Conservation (phyloP, 140 eudicot species). For the Senecio squalidus region DNA sequence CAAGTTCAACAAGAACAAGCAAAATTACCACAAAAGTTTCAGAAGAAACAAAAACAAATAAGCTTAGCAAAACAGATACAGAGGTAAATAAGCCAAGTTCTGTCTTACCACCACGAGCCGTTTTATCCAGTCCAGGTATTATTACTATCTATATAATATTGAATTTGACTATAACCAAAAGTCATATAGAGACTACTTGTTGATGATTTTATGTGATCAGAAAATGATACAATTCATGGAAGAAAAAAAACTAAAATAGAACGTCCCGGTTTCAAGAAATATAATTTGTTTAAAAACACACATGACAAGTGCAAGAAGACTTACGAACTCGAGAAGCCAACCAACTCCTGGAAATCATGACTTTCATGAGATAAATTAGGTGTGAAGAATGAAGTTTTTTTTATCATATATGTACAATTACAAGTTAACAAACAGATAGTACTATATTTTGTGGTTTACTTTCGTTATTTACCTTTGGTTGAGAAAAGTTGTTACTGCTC, state of each 20-base stretch:
- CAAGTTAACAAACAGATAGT: conserved; percentile 2
- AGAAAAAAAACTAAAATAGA: conserved; percentile 26
- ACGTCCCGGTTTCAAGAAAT: conserved; percentile 27
- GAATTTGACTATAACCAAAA: not conserved
- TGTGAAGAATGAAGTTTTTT: not conserved
- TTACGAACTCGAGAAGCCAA: conserved; percentile 16
- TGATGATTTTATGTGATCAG: conserved; percentile 29
- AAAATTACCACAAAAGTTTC: conserved; percentile 8
- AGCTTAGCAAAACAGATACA: not conserved
- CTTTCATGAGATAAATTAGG: conserved; percentile 4
- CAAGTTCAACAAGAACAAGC: conserved; percentile 24
- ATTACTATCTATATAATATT: not conserved
- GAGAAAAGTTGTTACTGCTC: not conserved
- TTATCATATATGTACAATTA: conserved; percentile 3
- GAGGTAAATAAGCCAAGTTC: conserved; percentile 31
- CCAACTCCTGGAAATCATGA: conserved; percentile 23
- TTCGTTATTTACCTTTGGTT: not conserved
- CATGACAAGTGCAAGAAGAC: conserved; percentile 46
- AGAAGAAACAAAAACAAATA: conserved; percentile 23
- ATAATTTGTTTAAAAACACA: conserved; percentile 32
- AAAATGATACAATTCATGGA: conserved; percentile 47
- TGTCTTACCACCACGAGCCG: conserved; percentile 81
- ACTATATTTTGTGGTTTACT: not conserved
- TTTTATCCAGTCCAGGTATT: conserved; percentile 93
- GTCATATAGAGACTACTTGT: not conserved